Evolutionary conservation across 805 yeast genomes (phyloP), one percentile per base, ranked within the genome.

Genomic region (Ogataea glucozyma): DNA sequence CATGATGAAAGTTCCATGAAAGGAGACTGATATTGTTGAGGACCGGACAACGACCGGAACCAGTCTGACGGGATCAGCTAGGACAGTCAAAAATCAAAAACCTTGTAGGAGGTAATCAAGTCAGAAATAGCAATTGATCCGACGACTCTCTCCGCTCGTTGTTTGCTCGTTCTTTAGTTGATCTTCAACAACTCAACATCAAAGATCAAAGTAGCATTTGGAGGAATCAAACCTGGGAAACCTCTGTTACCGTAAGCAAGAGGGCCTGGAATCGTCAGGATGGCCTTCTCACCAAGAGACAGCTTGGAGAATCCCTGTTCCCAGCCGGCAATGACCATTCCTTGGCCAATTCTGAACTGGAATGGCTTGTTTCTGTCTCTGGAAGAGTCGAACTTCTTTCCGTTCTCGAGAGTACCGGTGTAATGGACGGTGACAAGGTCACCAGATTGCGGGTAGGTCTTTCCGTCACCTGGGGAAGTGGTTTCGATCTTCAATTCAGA

Each of bases 241-340:
- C 98, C 98, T 70, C 95, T 83, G 53, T 78, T 77, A 51, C 97
- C 97, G 71, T 91, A 91, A 56, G 95, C 98, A 72, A 87, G 85
- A 59, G 81, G 79, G 53, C 96, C 95, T 59, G 97, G 95, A 59
- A 91, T 88, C 58, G 95, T 88, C 63, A 91, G 75, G 64, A 85
- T 78, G 39, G 97, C 96, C 75, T 85, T 86, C 71, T 93, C 88
- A 60, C 98, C 98, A 39, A 89, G 78, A 41, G 95, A 85, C 65
- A 91, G 76, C 70, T 89, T 81, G 43, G 97, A 96, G 65, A 89
- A 88, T 49, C 90, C 96, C 61, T 81, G 86, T 62, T 90, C 97
- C 97, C 97, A 91, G 54, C 97, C 98, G 64, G 81, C 81, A 72
- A 91, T 91, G 55, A 91, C 97, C 72, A 85, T 95, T 53, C 97